A percentile compares a stretch with the other conserved stretches of the same genome.
Evolutionary conservation across 768 basidiomycete genomes (phyloP).

Genomic region (Podaxis sp.): DNA sequence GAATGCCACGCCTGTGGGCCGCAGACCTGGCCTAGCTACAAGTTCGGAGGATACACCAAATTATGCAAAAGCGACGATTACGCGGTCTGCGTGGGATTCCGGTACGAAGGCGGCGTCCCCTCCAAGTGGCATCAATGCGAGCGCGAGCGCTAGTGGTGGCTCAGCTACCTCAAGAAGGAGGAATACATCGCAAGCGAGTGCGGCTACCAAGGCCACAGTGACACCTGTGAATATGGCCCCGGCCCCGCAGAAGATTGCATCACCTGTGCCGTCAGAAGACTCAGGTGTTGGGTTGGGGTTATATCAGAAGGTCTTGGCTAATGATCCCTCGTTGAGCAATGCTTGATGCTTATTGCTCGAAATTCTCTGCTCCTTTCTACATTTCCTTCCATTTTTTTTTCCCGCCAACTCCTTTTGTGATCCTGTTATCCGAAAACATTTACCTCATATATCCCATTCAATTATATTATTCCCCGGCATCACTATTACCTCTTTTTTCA

Average conservation of each 20-base stretch:
- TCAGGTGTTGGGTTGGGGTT: constrained; percentile 67
- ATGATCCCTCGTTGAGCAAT: constrained; percentile 61
- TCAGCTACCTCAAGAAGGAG: constrained; percentile 55
- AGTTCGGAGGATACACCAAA: constrained; percentile 59
- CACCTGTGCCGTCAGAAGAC: constrained; percentile 76
- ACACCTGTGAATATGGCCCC: constrained; percentile 28
- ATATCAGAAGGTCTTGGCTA: constrained; percentile 76
- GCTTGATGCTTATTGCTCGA: constrained; percentile 23
- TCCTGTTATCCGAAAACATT: constrained; percentile 13
- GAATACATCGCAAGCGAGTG: constrained; percentile 70
- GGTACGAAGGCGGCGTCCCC: constrained; percentile 35
- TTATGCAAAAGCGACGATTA: constrained; percentile 68
- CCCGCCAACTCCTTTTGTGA: constrained; percentile 10
- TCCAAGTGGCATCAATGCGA: neutral
- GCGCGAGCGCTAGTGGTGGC: constrained; percentile 25
- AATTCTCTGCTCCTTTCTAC: constrained; percentile 20
- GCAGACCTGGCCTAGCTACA: constrained; percentile 22
- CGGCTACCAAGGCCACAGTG: constrained; percentile 41
- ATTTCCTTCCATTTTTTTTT: neutral
- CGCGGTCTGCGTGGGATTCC: constrained; percentile 69
- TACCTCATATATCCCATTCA: constrained; percentile 21
- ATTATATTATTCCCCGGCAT: constrained; percentile 13
- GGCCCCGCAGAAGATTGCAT: constrained; percentile 43
- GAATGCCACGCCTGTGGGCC: constrained; percentile 41
- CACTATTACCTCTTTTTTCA: constrained; percentile 18